Evolutionary conservation across 179 eudicot genomes (phyloP), one percentile per base, ranked within the genome.

Genomic region (Spinacia oleracea): DNA sequence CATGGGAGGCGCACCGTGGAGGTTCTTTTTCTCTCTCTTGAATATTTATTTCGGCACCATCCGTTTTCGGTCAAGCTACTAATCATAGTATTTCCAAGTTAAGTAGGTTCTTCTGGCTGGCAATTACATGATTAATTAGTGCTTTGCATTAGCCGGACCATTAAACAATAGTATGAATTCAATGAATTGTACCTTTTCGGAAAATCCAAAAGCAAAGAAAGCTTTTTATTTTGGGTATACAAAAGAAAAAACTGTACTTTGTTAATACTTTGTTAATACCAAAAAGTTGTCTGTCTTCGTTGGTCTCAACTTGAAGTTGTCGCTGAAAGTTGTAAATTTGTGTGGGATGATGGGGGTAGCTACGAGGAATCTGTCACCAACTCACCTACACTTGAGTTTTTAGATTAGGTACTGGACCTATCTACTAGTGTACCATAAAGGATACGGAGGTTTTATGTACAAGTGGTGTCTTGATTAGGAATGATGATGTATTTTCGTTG

Each of bases 341-440:
- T 10, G 34, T 45, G 56, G 7, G 1, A 48, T 23, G 48, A n/a
- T n/a, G n/a, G n/a, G 46, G 74, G 58, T 60, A 34, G 81, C 81
- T 78, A 78, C 76, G 71, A 72, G 81, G 76, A 72, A 78, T 78
- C 77, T 71, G 50, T 71, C 58, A 78, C 81, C 77, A 79, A 72
- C 77, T 16, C 77, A 62, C 77, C 72, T 29, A 71, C 18, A 29
- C 14, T 16, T 58, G 42, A 15, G 29, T 20, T 27, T 29, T 76
- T 64, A 50, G 72, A 65, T 48, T 62, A 76, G 78, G 71, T 45
- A 29, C 58, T 14, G 21, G 25, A n/a, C 15, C 68, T 21, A 65
- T 35, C 16, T 11, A n/a, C 5, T 71, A 71, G 59, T 71, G 59
- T 71, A 70, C 73, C 38, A 25, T 4, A 5, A 25, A 23, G 16